Evolutionary conservation across 768 basidiomycete genomes (phyloP), one percentile per base, ranked within the genome.

Genomic region (Suillus brevipes): DNA sequence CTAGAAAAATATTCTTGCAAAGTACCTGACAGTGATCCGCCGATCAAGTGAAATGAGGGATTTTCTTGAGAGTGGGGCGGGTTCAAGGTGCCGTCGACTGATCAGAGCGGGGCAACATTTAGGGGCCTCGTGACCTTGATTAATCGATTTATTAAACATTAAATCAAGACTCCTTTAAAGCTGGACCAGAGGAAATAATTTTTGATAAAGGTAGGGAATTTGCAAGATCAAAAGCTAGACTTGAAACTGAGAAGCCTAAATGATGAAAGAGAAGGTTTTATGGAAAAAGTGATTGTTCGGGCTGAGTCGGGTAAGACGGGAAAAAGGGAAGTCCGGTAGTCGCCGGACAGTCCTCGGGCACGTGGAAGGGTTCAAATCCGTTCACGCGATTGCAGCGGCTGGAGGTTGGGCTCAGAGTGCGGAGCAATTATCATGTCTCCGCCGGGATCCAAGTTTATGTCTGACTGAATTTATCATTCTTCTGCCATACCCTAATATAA

Each of bases 391-490:
- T 68, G 67, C 61, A 67, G 64, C 70, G 74, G 61, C 43, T 68
- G 56, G n/a, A 31, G 14, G 25, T 53, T 43, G 52, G 62, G 65
- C 31, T 68, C 67, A 62, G 65, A 63, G 34, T 53, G 68, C 75
- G 77, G 75, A 77, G 72, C 67, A 77, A 68, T 62, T 64, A 53
- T 43, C 68, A 77, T 77, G 69, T 77, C 58, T 59, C 75, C 75
- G 75, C 75, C 75, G 75, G 62, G 69, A 47, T n/a, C n/a, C n/a
- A n/a, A 60, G 59, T 55, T 70, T 66, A 31, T 47, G 57, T 47
- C 42, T 65, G 62, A 67, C 67, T 47, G 37, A 62, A 23, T 31
- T 62, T 60, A 62, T 60, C 60, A 62, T 36, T n/a, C 23, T 31
- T 42, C 59, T 9, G 6, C 37, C 25, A 61, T 63, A 25, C 40